Evolutionary conservation across 495 filamentous ascomycete genomes (phyloP).

Genomic region (Lichina pygmaea): DNA sequence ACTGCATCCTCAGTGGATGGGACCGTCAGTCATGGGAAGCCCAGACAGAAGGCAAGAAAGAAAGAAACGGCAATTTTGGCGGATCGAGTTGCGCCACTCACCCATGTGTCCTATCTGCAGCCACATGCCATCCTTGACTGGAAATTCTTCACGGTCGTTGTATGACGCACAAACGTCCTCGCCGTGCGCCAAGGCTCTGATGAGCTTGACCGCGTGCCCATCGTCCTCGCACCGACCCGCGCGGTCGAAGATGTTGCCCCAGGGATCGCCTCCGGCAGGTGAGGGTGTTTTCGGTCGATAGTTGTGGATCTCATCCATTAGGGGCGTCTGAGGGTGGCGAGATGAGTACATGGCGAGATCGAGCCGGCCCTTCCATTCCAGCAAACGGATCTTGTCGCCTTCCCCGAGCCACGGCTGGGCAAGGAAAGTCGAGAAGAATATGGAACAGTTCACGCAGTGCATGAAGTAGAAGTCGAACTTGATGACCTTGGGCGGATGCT

Average conservation of each 20-base stretch:
- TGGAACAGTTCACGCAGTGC: slow-evolving; percentile 32
- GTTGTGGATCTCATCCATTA: slow-evolving; percentile 22
- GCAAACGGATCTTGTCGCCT: slow-evolving; percentile 30
- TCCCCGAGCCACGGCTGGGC: slow-evolving; percentile 13
- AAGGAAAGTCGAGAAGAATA: slow-evolving; percentile 32
- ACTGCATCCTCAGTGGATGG: background rate
- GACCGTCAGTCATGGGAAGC: background rate
- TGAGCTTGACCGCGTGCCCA: slow-evolving; percentile 51
- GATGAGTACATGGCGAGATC: slow-evolving; percentile 43
- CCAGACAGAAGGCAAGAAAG: background rate
- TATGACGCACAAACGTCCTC: slow-evolving; percentile 19
- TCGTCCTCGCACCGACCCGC: slow-evolving; percentile 34
- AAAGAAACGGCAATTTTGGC: background rate
- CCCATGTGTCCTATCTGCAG: slow-evolving; percentile 36
- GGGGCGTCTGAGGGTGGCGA: slow-evolving; percentile 24
- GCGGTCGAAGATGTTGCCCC: slow-evolving; percentile 28
- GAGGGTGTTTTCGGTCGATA: slow-evolving; percentile 18
- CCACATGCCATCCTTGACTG: slow-evolving; percentile 44
- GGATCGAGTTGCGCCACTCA: slow-evolving; percentile 6
- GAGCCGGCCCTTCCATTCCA: slow-evolving; percentile 51
- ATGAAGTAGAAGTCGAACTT: slow-evolving; percentile 72
- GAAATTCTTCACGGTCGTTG: slow-evolving; percentile 20
- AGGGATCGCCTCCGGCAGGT: slow-evolving; percentile 9
- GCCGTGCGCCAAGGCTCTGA: slow-evolving; percentile 34
- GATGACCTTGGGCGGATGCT: slow-evolving; percentile 30